Percentiles rank a stretch among this genome's conserved stretches.
These are phyloP conservation scores for Porcisia deanei DNA, from an alignment of 208 protist genomes.

Conservation along the genomic window DNA sequence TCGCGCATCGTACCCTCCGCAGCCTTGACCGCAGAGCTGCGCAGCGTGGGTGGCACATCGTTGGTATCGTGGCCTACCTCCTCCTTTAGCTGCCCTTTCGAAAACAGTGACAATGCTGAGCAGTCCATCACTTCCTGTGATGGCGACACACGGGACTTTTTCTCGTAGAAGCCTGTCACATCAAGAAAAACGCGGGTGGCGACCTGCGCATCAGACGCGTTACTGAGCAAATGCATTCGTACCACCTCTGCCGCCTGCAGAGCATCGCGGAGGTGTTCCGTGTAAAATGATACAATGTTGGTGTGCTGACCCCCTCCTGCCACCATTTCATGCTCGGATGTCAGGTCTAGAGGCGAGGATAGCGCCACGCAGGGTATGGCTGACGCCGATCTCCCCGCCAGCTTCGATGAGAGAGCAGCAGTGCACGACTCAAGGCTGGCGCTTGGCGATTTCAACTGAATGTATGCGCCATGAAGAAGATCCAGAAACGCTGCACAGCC, in stretches of 20 bases:
- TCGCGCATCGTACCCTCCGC: constrained; percentile 34
- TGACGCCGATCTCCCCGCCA: neutral
- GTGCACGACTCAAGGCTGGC: neutral
- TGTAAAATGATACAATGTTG: constrained; percentile 18
- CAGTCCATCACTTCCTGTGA: neutral
- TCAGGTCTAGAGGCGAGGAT: neutral
- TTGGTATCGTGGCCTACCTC: neutral
- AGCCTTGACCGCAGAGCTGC: constrained; percentile 18
- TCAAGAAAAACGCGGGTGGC: constrained; percentile 34
- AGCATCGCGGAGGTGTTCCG: constrained; percentile 33
- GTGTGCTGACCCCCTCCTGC: neutral
- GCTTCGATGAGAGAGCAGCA: neutral
- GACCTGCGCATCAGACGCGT: constrained; percentile 48
- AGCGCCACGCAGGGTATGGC: neutral
- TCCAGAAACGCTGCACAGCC: constrained; percentile 52
- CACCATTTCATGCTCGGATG: neutral
- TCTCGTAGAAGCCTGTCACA: constrained; percentile 40
- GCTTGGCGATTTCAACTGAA: constrained; percentile 11
- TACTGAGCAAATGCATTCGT: constrained; percentile 36
- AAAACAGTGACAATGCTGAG: neutral
- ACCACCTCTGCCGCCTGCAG: constrained; percentile 42
- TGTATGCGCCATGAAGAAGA: constrained; percentile 36
- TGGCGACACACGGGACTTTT: constrained; percentile 10
- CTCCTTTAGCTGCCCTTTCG: neutral
- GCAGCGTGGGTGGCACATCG: constrained; percentile 9